These are phyloP conservation scores for Trichoderma afroharzianum DNA, from an alignment of 2,329 filamentous ascomycete species.

Conservation along the genomic window DNA sequence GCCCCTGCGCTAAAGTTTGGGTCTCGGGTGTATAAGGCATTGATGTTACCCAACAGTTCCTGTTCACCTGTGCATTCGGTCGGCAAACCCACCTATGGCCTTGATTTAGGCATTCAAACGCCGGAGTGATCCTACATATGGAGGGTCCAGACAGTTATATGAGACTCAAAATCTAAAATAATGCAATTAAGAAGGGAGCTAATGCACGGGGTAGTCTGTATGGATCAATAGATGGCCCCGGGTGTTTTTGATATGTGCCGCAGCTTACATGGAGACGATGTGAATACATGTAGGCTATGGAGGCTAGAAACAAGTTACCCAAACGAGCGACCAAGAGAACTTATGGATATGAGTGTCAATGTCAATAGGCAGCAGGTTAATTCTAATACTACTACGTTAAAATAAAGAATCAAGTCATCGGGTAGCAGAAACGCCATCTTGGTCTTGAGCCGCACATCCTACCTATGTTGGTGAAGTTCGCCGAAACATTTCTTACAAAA, in stretches of 20 bases:
- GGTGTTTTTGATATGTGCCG: neutral
- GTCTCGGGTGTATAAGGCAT: neutral
- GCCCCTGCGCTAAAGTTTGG: neutral
- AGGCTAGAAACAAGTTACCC: neutral
- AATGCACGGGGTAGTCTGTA: neutral
- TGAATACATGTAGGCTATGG: neutral
- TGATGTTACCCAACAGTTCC: neutral
- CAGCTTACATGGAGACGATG: neutral
- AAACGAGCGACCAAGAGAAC: neutral
- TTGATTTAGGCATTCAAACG: neutral
- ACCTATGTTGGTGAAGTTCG: neutral
- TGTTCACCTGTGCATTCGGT: neutral
- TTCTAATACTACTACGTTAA: neutral
- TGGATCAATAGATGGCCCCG: neutral
- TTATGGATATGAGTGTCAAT: neutral
- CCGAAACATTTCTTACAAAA: neutral
- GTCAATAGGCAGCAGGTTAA: neutral
- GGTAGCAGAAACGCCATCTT: neutral
- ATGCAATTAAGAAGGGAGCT: neutral
- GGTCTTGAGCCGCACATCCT: neutral
- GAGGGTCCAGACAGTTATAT: rapidly evolving
- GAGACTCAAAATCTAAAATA: neutral
- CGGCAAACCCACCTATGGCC: neutral
- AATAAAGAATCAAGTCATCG: neutral
- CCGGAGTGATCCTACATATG: neutral